Percentiles rank a stretch among this genome's conserved stretches.
Conservation (phyloP, 2,329 filamentous ascomycete species). For the Bimuria novae-zelandiae region DNA sequence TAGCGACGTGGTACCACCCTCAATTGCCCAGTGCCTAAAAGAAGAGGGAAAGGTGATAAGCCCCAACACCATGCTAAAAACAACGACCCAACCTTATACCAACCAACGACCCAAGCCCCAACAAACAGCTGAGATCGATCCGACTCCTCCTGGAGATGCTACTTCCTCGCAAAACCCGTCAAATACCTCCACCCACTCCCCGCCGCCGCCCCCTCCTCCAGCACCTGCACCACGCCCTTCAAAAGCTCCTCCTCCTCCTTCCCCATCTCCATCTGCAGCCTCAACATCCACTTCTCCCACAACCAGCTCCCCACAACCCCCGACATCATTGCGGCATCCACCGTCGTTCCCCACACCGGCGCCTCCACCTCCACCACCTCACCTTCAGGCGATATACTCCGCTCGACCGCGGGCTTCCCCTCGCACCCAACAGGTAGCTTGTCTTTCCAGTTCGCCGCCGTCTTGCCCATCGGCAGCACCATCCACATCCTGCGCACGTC, state of each 20-base stretch:
- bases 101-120: constrained; percentile 13
- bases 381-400: constrained; percentile 43
- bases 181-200: constrained; percentile 64
- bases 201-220: constrained; percentile 64
- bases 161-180: constrained; percentile 55
- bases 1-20: constrained; percentile 37
- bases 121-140: constrained; percentile 10
- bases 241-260: constrained; percentile 61
- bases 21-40: not conserved
- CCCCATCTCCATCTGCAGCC: constrained; percentile 84
- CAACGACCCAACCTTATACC: no score
- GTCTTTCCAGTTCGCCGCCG: constrained; percentile 45
- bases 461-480: constrained; percentile 77
- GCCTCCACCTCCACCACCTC: constrained; percentile 34
- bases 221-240: constrained; percentile 60
- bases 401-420: constrained; percentile 37
- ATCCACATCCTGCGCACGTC: constrained; percentile 85
- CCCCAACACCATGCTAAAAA: constrained; percentile 29
- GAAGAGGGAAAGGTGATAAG: constrained; percentile 5
- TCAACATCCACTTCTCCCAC: constrained; percentile 96
- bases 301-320: constrained; percentile 85
- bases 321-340: constrained; percentile 73
- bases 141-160: no score
- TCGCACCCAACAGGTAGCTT: constrained; percentile 42
- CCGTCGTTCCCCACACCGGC: constrained; percentile 54